Percentiles rank a stretch among this genome's conserved stretches.
These are phyloP conservation scores for Cryptosporidium meleagridis DNA, from an alignment of 169 alveolate genomes.

Conservation along the genomic window DNA sequence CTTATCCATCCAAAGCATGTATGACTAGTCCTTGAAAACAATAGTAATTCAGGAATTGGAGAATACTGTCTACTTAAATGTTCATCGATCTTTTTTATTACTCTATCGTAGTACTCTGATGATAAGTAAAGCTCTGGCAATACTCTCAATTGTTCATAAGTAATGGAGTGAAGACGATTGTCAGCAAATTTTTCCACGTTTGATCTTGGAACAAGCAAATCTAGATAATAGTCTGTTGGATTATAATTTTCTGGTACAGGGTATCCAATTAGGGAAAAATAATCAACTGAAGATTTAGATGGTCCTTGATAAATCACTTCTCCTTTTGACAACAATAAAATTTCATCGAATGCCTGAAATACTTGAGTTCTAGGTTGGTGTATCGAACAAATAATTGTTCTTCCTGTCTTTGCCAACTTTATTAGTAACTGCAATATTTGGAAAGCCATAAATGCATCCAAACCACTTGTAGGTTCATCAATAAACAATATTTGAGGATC, in stretches of 20 bases:
- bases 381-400: conserved; percentile 83
- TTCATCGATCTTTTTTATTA: conserved; percentile 17
- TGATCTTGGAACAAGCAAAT: conserved; percentile 56
- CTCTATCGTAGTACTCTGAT: conserved; percentile 20
- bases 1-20: neutral
- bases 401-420: conserved; percentile 82
- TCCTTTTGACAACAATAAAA: conserved; percentile 83
- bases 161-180: conserved; percentile 23
- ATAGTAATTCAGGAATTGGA: conserved; percentile 5
- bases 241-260: conserved; percentile 77
- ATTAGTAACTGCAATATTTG: conserved; percentile 81
- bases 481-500: conserved; percentile 89
- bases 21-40: conserved; percentile 2
- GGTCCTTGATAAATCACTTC: conserved; percentile 82
- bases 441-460: conserved; percentile 87
- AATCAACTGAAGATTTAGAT: conserved; percentile 33
- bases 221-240: conserved; percentile 77
- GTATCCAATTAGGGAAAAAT: conserved; percentile 59
- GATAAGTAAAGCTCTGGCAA: conserved; percentile 29
- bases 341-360: conserved; percentile 80
- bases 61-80: neutral
- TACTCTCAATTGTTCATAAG: conserved; percentile 45
- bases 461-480: conserved; percentile 92
- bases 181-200: conserved; percentile 28
- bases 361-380: conserved; percentile 87